Evolutionary conservation across 2,329 filamentous ascomycete genomes (phyloP).

Genomic region (Sporothrix humicola): DNA sequence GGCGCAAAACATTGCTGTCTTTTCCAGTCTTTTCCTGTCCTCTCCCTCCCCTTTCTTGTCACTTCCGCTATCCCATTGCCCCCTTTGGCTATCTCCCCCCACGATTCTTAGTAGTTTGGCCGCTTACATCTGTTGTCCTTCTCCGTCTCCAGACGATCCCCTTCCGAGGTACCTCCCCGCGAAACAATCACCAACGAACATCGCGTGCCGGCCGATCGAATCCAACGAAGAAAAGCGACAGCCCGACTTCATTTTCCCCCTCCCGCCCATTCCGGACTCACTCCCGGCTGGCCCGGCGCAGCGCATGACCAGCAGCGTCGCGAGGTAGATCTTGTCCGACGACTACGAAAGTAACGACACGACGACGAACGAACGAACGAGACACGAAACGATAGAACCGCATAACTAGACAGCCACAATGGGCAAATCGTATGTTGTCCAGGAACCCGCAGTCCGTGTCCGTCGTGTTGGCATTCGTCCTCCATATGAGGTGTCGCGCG

Average conservation of each 20-base stretch:
- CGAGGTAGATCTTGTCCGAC: neutral
- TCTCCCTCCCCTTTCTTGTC: neutral
- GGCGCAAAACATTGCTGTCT: neutral
- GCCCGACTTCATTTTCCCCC: neutral
- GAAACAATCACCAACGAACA: constrained; percentile 6
- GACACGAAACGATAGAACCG: neutral
- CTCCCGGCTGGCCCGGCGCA: constrained; percentile 30
- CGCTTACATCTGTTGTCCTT: neutral
- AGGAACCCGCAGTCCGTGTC: neutral
- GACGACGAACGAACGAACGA: neutral
- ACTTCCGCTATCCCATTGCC: too few relatives aligned
- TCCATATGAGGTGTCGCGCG: constrained; percentile 20
- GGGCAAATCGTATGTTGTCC: constrained; percentile 60
- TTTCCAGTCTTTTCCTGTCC: neutral
- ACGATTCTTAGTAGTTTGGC: neutral
- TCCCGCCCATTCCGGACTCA: neutral
- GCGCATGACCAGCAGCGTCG: constrained; percentile 28
- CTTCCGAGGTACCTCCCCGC: neutral
- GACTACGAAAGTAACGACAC: neutral
- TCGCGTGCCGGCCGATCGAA: constrained; percentile 3
- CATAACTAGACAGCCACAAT: constrained; percentile 38
- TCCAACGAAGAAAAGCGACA: neutral
- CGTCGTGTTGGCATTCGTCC: neutral
- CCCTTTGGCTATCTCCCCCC: neutral
- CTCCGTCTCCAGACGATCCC: neutral